Evolutionary conservation across 163 green algal species (phyloP).

Genomic region (Prototheca wickerhamii): DNA sequence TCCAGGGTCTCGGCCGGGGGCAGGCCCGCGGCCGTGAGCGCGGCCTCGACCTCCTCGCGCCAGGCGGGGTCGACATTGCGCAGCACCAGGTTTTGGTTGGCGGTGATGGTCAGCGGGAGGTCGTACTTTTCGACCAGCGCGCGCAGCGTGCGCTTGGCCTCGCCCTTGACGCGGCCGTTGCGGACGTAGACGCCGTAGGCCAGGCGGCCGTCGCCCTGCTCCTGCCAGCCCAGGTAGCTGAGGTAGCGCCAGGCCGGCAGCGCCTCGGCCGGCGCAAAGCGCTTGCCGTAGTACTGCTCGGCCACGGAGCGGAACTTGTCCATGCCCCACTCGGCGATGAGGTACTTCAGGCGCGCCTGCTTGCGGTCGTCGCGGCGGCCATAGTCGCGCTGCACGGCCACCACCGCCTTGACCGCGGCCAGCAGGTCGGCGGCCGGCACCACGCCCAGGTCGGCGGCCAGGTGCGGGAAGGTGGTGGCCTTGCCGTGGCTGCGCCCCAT

Average conservation of each 20-base stretch:
- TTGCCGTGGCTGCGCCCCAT: constrained; percentile 83
- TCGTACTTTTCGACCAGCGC: constrained; percentile 88
- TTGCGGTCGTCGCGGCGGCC: constrained; percentile 91
- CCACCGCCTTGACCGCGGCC: constrained; percentile 76
- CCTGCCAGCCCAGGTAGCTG: constrained; percentile 94
- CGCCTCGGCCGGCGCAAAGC: constrained; percentile 50
- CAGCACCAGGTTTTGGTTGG: constrained; percentile 97
- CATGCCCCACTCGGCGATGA: constrained; percentile 87
- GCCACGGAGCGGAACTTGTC: constrained; percentile 72
- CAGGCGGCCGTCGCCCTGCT: constrained; percentile 90
- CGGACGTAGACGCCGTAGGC: constrained; percentile 88
- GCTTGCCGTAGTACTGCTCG: constrained; percentile 97
- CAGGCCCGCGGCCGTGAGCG: constrained; percentile 25
- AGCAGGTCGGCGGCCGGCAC: constrained; percentile 92
- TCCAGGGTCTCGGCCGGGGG: constrained; percentile 31
- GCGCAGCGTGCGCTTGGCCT: constrained; percentile 92
- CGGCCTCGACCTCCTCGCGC: constrained; percentile 78
- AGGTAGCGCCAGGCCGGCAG: constrained; percentile 89
- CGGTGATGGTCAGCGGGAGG: constrained; percentile 83
- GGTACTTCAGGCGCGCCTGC: constrained; percentile 94
- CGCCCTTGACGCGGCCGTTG: constrained; percentile 89
- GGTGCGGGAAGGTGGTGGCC: constrained; percentile 79
- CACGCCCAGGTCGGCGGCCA: constrained; percentile 85
- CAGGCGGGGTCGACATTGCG: constrained; percentile 75
- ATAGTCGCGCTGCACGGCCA: constrained; percentile 92